Evolutionary conservation across 768 basidiomycete species (phyloP), one percentile per base, ranked within the genome.

Genomic region (Mycena pura): DNA sequence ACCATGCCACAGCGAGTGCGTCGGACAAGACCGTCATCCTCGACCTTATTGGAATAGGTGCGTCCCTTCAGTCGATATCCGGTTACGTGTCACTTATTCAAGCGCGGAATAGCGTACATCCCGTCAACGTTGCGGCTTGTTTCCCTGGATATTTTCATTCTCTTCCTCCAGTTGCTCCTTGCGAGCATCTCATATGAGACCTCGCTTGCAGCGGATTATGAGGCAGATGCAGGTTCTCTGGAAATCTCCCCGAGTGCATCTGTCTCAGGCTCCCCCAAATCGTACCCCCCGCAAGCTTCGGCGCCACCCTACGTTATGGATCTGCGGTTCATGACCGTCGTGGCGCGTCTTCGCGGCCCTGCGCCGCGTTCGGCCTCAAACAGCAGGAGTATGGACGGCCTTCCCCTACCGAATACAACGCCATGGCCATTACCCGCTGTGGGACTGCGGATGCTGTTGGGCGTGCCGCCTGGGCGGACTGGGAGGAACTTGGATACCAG

Each of bases 41-140:
- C 60, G 91, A 93, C 71, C 93, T 93, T 69, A 83, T 93, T 58
- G 91, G 92, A 54, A 80, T 86, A 80, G 85, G 92, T 92, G 87
- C 80, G 15, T 17, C 13, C 15, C 32, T 21, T 25, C 3, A 19
- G n/a, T 13, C 32, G 38, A 28, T 31, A 36, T 49, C 36, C 5
- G 21, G 41, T 8, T 7, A 3, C 25, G 15, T 11, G n/a, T n/a
- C n/a, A n/a, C n/a, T n/a, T n/a, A n/a, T n/a, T n/a, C n/a, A n/a
- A n/a, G n/a, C n/a, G n/a, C n/a, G n/a, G n/a, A n/a, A n/a, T n/a
- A 89, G 87, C 81, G 36, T 81, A 84, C 67, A 69, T 72, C 32
- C 89, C 92, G n/a, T 87, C 89, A 38, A 89, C 80, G 72, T 59
- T 82, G 19, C 87, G 88, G 60, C 81, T 93, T 38, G 74, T 93